These are phyloP conservation scores for Naganishia kalamii DNA, from an alignment of 768 basidiomycete genomes.

Conservation along the genomic window DNA sequence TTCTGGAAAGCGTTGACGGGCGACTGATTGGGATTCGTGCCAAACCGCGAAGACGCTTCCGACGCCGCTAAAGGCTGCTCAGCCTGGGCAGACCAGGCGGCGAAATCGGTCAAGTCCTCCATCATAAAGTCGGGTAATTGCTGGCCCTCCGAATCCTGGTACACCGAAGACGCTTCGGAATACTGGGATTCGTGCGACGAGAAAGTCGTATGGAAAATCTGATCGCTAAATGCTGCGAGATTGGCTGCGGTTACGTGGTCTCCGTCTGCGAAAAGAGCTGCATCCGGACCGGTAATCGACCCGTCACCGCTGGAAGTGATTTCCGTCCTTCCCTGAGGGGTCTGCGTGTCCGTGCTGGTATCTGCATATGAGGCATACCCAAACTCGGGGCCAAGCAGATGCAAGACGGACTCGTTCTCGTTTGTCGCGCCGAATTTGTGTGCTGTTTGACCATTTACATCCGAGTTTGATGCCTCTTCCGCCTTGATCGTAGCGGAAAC, in stretches of 20 bases:
- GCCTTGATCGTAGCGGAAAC: not conserved
- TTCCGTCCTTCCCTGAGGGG: not conserved
- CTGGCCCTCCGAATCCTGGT: not conserved
- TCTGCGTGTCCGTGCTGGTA: not conserved
- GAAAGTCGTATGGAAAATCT: not conserved
- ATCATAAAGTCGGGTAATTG: slow-evolving; percentile 8
- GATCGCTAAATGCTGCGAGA: slow-evolving; percentile 3
- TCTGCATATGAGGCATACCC: not conserved
- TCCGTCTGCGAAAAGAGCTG: not conserved
- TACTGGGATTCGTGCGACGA: not conserved
- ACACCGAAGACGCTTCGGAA: slow-evolving; percentile 1
- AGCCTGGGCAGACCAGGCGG: slow-evolving; percentile 14
- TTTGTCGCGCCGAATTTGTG: not conserved
- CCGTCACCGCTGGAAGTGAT: not conserved
- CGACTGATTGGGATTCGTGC: not conserved
- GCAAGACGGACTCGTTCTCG: not conserved
- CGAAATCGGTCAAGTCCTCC: slow-evolving; percentile 13
- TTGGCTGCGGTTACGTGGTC: slow-evolving; percentile 4
- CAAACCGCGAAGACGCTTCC: slow-evolving; percentile 7
- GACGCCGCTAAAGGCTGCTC: slow-evolving; percentile 3
- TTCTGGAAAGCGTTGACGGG: slow-evolving; percentile 9
- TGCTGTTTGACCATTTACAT: not conserved
- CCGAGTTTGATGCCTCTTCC: not conserved
- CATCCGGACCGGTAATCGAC: not conserved
- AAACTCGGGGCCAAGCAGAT: not conserved